A percentile compares a stretch with the other conserved stretches of the same genome.
These are phyloP conservation scores for Aspergillus intermedius DNA, from an alignment of 2,329 filamentous ascomycete species.

Conservation along the genomic window DNA sequence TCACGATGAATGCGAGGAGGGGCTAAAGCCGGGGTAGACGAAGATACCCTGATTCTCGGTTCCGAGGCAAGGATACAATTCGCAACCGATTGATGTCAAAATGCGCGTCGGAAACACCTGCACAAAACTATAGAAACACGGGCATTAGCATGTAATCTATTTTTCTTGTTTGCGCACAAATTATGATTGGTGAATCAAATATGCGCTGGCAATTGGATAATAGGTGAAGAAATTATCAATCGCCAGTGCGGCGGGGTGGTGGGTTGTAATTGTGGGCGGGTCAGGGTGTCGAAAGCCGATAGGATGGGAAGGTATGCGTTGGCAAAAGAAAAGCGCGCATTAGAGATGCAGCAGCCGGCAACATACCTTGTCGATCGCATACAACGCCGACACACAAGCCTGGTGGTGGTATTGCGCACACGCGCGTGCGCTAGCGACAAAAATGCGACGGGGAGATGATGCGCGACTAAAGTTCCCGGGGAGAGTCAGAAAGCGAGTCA, in stretches of 20 bases:
- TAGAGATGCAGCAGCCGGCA: constrained; percentile 24
- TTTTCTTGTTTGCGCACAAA: background rate
- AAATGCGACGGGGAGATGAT: constrained; percentile 1
- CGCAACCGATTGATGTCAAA: constrained; percentile 21
- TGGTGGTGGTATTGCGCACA: constrained; percentile 10
- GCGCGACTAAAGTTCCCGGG: background rate
- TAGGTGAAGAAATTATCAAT: constrained; percentile 2
- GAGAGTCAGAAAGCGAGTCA: constrained; percentile 6
- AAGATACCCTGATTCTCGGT: constrained; percentile 11
- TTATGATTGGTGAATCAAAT: constrained; percentile 5
- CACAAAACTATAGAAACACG: constrained; percentile 18
- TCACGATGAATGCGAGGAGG: constrained; percentile 14
- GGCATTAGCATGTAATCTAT: constrained; percentile 11
- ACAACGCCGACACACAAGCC: constrained; percentile 17
- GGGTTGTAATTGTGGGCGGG: constrained; percentile 19
- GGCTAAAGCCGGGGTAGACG: constrained; percentile 9
- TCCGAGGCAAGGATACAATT: constrained; percentile 13
- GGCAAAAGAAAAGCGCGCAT: constrained; percentile 29
- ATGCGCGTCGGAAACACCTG: constrained; percentile 15
- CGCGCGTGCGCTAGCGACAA: constrained; percentile 1
- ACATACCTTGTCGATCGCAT: constrained; percentile 34
- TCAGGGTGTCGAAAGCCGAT: constrained; percentile 15
- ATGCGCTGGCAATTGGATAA: constrained; percentile 22
- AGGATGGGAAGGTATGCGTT: constrained; percentile 33
- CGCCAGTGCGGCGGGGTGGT: constrained; percentile 8